Conservation (phyloP, 2,329 filamentous ascomycete genomes). For the Xylaria sp. region DNA sequence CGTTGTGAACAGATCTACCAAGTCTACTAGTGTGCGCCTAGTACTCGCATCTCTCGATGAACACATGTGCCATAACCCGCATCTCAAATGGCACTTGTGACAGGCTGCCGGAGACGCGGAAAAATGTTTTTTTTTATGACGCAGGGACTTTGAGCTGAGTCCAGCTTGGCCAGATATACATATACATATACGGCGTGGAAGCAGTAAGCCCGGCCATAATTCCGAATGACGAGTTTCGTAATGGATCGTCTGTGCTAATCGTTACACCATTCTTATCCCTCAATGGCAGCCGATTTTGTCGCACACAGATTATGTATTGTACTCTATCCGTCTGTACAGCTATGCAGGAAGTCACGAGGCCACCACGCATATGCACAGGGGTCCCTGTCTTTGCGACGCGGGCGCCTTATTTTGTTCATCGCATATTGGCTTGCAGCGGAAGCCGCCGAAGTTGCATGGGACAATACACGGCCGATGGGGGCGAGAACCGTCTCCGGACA, state of each 20-base stretch:
- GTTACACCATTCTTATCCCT: constrained; percentile 1
- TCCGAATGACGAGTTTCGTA: constrained; percentile 11
- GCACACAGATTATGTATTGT: not conserved
- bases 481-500: constrained; percentile 15
- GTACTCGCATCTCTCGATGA: constrained; percentile 10
- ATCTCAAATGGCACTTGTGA: not conserved
- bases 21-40: constrained; percentile 10
- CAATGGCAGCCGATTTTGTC: constrained; percentile 11
- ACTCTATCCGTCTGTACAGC: not conserved
- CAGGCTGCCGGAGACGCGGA: not conserved
- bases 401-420: constrained; percentile 36
- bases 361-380: constrained; percentile 31
- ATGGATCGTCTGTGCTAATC: constrained; percentile 1
- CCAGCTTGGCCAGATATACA: not conserved
- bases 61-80: constrained; percentile 16
- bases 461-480: constrained; percentile 17
- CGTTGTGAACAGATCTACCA: constrained; percentile 31
- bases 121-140: not conserved
- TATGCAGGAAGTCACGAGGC: constrained; percentile 45
- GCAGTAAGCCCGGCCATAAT: not conserved
- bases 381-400: constrained; percentile 38
- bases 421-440: constrained; percentile 43
- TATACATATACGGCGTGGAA: not conserved
- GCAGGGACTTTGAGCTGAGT: not conserved
- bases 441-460: constrained; percentile 37